Evolutionary conservation across 805 yeast genomes (phyloP).

Genomic region (Danielia oregonensis): DNA sequence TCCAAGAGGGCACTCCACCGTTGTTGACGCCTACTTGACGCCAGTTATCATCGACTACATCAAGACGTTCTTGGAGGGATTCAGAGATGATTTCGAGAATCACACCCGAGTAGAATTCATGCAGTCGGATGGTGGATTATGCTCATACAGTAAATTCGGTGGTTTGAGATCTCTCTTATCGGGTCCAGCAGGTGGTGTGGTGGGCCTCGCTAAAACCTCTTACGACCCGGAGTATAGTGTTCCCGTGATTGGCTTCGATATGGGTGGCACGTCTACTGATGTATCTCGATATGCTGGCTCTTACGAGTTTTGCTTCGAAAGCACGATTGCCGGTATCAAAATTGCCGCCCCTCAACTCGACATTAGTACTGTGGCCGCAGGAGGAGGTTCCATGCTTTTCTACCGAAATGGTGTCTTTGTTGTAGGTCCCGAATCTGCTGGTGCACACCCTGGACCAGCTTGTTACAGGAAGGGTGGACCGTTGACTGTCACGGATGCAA

Average conservation of each 20-base stretch:
- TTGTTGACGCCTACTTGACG: constrained; percentile 79
- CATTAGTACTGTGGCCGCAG: constrained; percentile 81
- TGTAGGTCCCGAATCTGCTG: constrained; percentile 86
- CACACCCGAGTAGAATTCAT: constrained; percentile 19
- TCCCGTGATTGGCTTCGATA: constrained; percentile 78
- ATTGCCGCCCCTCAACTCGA: constrained; percentile 83
- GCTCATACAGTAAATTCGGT: constrained; percentile 13
- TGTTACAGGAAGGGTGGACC: constrained; percentile 85
- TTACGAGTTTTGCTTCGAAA: constrained; percentile 76
- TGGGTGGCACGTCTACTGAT: constrained; percentile 92
- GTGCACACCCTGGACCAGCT: constrained; percentile 89
- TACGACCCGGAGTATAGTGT: constrained; percentile 37
- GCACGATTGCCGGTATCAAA: constrained; percentile 77
- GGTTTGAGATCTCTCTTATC: constrained; percentile 18
- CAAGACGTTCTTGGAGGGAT: constrained; percentile 57
- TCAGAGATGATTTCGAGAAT: constrained; percentile 43
- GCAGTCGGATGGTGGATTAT: constrained; percentile 20
- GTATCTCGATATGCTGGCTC: constrained; percentile 70
- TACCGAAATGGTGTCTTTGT: constrained; percentile 46
- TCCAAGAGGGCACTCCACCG: constrained; percentile 71
- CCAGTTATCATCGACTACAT: constrained; percentile 72
- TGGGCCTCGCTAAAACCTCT: constrained; percentile 18
- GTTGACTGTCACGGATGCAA: constrained; percentile 82
- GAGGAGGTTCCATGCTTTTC: constrained; percentile 69
- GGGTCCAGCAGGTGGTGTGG: constrained; percentile 24